Evolutionary conservation across 129 eudicot genomes (phyloP).

Genomic region (Chrysanthemum makinoi): DNA sequence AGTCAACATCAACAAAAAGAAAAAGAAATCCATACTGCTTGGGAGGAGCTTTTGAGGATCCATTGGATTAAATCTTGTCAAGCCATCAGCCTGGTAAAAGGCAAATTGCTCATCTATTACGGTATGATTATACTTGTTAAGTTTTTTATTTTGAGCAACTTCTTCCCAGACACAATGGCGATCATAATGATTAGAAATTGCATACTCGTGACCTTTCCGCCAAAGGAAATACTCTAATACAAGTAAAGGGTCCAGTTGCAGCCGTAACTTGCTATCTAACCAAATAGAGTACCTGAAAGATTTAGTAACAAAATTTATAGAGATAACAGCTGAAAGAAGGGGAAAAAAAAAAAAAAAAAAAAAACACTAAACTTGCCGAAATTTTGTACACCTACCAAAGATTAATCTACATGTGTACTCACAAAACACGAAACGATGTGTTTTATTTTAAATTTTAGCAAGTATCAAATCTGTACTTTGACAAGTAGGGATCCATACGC

Average conservation of each 20-base stretch:
- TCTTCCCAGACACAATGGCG: conserved; percentile 99
- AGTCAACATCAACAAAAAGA: not conserved
- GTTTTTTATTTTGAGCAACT: conserved; percentile 95
- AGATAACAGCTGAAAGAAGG: not conserved
- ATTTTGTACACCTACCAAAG: no score
- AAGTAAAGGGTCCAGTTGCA: conserved; percentile 83
- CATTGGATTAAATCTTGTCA: conserved; percentile 70
- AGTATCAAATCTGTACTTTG: not conserved
- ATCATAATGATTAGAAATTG: conserved; percentile 94
- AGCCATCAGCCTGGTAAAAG: conserved; percentile 92
- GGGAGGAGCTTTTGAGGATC: conserved; percentile 85
- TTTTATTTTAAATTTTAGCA: not conserved
- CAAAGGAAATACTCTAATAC: conserved; percentile 86
- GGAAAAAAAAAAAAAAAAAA: not conserved
- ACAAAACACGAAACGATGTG: not conserved
- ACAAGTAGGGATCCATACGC: not conserved
- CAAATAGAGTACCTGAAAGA: conserved; percentile 86
- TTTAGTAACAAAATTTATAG: conserved; percentile 22
- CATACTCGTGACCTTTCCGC: conserved; percentile 89
- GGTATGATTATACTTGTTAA: conserved; percentile 91
- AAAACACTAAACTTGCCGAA: not conserved
- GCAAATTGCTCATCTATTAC: conserved; percentile 83
- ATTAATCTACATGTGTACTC: not conserved
- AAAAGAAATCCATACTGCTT: conserved; percentile 61
- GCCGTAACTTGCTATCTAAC: conserved; percentile 97